Conservation (phyloP, 2,329 filamentous ascomycete genomes). For the Pestalotiopsis sp. region DNA sequence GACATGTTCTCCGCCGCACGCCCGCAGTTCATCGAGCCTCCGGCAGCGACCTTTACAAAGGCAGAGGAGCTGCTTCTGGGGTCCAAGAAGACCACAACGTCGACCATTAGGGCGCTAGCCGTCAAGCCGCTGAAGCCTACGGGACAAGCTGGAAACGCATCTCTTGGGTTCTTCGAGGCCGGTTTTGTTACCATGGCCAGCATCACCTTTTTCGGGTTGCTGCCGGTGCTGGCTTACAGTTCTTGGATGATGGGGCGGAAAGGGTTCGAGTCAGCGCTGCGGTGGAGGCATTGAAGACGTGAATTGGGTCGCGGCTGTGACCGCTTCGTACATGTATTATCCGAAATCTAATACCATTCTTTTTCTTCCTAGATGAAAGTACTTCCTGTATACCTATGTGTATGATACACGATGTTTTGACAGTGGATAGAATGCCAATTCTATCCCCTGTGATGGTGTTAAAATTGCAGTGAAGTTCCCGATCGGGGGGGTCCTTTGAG, state of each 20-base stretch:
- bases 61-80: conserved; percentile 23
- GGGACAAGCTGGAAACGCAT: conserved; percentile 34
- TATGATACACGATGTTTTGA: neutral
- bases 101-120: conserved; percentile 17
- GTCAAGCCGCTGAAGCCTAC: conserved; percentile 33
- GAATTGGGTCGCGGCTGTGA: no score
- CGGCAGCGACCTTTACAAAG: conserved; percentile 17
- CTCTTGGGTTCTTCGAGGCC: conserved; percentile 51
- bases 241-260: conserved; percentile 17
- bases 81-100: conserved; percentile 20
- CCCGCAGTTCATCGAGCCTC: conserved; percentile 41
- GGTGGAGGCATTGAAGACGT: conserved; percentile 9
- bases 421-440: neutral
- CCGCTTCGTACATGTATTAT: neutral
- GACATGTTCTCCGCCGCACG: conserved; percentile 46
- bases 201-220: conserved; percentile 21
- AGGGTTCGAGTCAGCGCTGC: conserved; percentile 15
- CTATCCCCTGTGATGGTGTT: neutral
- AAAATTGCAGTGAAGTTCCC: neutral
- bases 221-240: conserved; percentile 17
- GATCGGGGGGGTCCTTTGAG: no score
- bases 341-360: neutral
- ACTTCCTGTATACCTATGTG: no score
- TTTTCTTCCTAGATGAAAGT: no score
- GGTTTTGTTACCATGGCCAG: conserved; percentile 42